These are phyloP conservation scores for Pestalotiopsis fici DNA, from an alignment of 2,329 filamentous ascomycete species.

Conservation along the genomic window DNA sequence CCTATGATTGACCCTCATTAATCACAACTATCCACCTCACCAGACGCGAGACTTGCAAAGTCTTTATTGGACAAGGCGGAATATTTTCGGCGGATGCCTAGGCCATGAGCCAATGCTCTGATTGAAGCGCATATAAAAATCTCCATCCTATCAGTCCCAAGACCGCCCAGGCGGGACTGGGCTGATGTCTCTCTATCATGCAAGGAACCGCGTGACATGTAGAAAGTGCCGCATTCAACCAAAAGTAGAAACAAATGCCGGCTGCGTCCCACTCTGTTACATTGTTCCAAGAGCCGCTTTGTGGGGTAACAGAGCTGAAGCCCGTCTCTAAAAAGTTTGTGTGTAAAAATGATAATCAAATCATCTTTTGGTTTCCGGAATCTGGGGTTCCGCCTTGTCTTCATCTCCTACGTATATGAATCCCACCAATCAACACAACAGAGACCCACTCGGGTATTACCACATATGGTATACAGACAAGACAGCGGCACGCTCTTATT, in stretches of 20 bases:
- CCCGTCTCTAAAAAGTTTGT: background rate
- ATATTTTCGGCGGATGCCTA: too few species aligned
- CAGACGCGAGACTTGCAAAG: too few species aligned
- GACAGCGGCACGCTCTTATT: background rate
- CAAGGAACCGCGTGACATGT: background rate
- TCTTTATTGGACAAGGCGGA: too few species aligned
- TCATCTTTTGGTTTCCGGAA: background rate
- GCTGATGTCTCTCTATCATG: background rate
- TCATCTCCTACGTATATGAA: background rate
- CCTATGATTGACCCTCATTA: too few species aligned
- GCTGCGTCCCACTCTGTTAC: background rate
- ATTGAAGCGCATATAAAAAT: background rate
- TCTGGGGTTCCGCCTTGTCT: conserved; percentile 4
- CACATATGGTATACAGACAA: background rate
- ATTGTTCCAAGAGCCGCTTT: background rate
- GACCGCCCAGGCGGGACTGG: background rate
- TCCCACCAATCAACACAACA: conserved; percentile 2
- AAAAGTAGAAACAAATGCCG: background rate
- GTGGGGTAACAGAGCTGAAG: background rate
- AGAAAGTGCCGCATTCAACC: background rate
- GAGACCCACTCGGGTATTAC: background rate
- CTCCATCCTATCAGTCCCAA: background rate
- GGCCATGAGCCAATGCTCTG: background rate
- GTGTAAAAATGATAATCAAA: background rate
- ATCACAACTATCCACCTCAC: too few species aligned